Base-by-base conservation (phyloP, 139 green algal species). In the Zygnema circumcarinatum region DNA sequence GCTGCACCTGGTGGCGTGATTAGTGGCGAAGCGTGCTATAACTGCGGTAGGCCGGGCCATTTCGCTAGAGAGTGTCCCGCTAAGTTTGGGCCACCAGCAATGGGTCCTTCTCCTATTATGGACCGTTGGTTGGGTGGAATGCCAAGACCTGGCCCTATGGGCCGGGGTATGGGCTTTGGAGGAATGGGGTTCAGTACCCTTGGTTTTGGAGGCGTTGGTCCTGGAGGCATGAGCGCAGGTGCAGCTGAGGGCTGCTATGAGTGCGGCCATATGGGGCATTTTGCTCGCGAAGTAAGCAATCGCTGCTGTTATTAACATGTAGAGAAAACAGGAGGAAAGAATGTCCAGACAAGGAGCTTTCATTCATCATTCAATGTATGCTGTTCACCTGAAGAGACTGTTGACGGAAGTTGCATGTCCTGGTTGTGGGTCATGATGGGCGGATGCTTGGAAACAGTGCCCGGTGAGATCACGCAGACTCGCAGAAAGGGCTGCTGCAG, bases 121-220 rank as follows among this genome's bases (percentile, higher is more conserved):
- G 81, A 87, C 22, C 81, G 81, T 20, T 87, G 81, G 81, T 67
- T 87, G 81, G 81, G 81, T 29, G 76, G 76, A 32, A 78, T 84
- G 76, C 47, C 47, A 25, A 16, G 47, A 62, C 47, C 47, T 7
- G 47, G 47, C 16, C 47, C 47, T 16, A 62, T 62, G 47, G 47
- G 47, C 7, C 47, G 47, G 16, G 47, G 47, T 25, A 62, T 62
- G 47, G 47, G 47, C 7, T 36, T 32, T 54, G 76, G 32, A 38
- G 36, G 38, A 11, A 69, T 84, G 31, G 74, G 74, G 0, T 54
- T 62, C 33, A n/a, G 36, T 25, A 33, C 47, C 2, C 38, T 62
- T 33, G 76, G 76, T 16, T 84, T 84, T 84, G 76, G 76, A 62
- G 29, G 33, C 32, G 38, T 33, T 54, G 67, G 67, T 32, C 76